Evolutionary conservation across 495 filamentous ascomycete genomes (phyloP), one percentile per base, ranked within the genome.

Genomic region (Penicillium canescens): DNA sequence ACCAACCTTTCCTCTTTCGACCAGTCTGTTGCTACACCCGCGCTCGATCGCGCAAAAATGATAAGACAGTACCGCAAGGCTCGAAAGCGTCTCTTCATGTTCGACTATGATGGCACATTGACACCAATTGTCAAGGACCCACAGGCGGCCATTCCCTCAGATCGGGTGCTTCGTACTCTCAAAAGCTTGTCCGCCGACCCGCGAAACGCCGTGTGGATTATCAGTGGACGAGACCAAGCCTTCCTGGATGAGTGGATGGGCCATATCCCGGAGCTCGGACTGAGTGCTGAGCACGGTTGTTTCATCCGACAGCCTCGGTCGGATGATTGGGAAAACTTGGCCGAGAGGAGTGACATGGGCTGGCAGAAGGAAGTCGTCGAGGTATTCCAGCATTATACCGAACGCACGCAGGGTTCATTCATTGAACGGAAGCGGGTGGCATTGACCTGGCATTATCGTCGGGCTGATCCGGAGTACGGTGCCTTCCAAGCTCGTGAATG

Each of bases 101-200:
- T 97, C 61, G 94, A 98, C 75, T 98, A 98, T 63, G 94, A 98
- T 69, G 94, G 94, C 42, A 98, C 94, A 0, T 82, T 98, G n/a
- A 96, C 95, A 0, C 91, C 91, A 1, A 97, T 98, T 58, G 92
- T 98, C 23, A 83, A 85, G 50, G 90, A 97, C 56, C 95, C 94
- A 1, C 82, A 85, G 54, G 84, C 88, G 7, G 94, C 95, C 3
- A 85, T 96, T 35, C 93, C 94, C 0, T 90, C 91, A 2, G 86
- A 93, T 60, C 82, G 84, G 13, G 83, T 93, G 21, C 82, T 96
- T 36, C 83, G 82, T 28, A 92, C 86, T 23, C 75, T 98, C 49
- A 89, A 88, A 62, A 79, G 76, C 31, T 80, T 98, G 11, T 88
- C 93, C 1, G 78, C 88, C 2, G 89, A 97, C 60, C 82, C 86